These are phyloP conservation scores for Aspergillus neoniger DNA, from an alignment of 2,329 filamentous ascomycete genomes.

Conservation along the genomic window DNA sequence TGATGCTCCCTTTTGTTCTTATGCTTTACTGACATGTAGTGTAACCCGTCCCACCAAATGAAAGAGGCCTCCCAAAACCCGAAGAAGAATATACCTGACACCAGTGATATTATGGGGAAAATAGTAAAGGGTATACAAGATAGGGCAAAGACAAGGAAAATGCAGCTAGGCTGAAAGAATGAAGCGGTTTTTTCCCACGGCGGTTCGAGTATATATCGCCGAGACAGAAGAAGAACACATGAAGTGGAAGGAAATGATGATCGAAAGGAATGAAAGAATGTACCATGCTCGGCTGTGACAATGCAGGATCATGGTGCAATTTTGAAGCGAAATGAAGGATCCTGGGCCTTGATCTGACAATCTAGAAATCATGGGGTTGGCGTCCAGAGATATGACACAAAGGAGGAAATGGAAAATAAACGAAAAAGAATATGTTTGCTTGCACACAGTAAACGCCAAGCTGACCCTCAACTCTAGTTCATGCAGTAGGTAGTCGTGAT, in stretches of 20 bases:
- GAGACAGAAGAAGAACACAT: conserved; percentile 12
- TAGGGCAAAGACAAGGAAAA: conserved; percentile 9
- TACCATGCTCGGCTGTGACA: conserved; percentile 1
- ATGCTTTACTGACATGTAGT: conserved; percentile 13
- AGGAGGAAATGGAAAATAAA: conserved; percentile 14
- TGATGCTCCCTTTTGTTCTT: conserved; percentile 8
- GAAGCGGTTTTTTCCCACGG: conserved; percentile 4
- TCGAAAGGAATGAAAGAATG: conserved; percentile 13
- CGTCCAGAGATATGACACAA: conserved; percentile 15
- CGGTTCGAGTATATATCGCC: conserved; percentile 11
- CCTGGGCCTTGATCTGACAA: conserved; percentile 10
- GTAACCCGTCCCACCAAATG: conserved; percentile 7
- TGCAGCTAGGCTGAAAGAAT: background rate
- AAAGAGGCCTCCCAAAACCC: conserved; percentile 3
- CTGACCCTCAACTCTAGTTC: conserved; percentile 43
- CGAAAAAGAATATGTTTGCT: conserved; percentile 26
- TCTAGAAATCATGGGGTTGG: conserved; percentile 12
- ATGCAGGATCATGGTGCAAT: conserved; percentile 4
- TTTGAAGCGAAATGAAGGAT: background rate
- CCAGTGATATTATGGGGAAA: conserved; percentile 18
- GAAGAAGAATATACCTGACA: conserved; percentile 13
- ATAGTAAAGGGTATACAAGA: conserved; percentile 26
- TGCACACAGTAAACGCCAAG: conserved; percentile 43
- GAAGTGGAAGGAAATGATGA: conserved; percentile 16
- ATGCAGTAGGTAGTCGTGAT: conserved; percentile 49